A percentile compares a stretch with the other conserved stretches of the same genome.
These are phyloP conservation scores for Euphorbia corollata DNA, from an alignment of 441 rosid species.

Conservation along the genomic window DNA sequence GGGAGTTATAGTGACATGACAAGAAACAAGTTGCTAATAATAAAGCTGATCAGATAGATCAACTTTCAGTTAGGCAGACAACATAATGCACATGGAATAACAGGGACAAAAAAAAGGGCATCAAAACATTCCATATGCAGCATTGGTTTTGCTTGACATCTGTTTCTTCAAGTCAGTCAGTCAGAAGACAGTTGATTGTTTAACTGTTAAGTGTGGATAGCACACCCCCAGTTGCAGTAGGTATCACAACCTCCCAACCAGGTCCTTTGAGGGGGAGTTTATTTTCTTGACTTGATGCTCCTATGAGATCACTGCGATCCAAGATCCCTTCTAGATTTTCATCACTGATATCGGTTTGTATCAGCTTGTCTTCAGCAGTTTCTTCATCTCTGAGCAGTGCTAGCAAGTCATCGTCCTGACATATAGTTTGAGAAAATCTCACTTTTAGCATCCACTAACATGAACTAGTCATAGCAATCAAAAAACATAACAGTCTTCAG, in stretches of 20 bases:
- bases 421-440: background rate
- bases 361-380: constrained; percentile 76
- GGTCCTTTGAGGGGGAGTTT: constrained; percentile 74
- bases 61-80: too few species aligned
- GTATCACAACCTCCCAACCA: constrained; percentile 93
- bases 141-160: background rate
- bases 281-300: constrained; percentile 19
- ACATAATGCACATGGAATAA: background rate
- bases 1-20: too few species aligned
- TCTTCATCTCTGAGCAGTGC: constrained; percentile 67
- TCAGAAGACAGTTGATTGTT: background rate
- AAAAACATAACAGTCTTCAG: background rate
- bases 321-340: constrained; percentile 65
- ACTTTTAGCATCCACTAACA: background rate
- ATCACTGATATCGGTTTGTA: constrained; percentile 76
- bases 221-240: constrained; percentile 64
- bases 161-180: background rate
- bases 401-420: constrained; percentile 76
- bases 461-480: background rate
- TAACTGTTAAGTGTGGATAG: constrained; percentile 75
- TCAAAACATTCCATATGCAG: background rate
- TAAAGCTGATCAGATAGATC: background rate
- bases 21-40: background rate
- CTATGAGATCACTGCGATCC: constrained; percentile 68
- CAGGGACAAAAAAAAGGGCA: background rate